These are phyloP conservation scores for Chiua virens DNA, from an alignment of 768 basidiomycete species.

Conservation along the genomic window DNA sequence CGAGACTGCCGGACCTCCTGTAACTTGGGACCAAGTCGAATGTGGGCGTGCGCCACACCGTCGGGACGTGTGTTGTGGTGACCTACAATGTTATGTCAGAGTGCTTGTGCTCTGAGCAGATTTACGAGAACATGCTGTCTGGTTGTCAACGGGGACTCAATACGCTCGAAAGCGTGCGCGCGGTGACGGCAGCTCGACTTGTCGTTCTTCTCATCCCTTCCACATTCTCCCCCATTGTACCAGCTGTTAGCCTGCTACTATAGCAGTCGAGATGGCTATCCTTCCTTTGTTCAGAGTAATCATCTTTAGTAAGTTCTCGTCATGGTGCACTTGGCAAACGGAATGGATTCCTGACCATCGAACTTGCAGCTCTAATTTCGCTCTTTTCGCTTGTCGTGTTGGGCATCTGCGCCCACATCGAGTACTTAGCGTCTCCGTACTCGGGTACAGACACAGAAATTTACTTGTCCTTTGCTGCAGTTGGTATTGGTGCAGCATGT, in stretches of 20 bases:
- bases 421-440: constrained; percentile 9
- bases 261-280: constrained; percentile 19
- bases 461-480: constrained; percentile 10
- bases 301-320: constrained; percentile 20
- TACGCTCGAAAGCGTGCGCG: no score
- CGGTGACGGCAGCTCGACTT: neutral
- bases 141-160: no score
- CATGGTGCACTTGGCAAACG: neutral
- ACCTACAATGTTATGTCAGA: no score
- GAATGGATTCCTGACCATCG: neutral
- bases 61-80: no score
- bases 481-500: constrained; percentile 14
- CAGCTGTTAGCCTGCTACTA: no score
- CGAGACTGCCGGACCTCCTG: no score
- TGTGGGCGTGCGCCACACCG: no score
- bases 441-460: neutral
- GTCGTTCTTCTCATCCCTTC: neutral
- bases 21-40: no score
- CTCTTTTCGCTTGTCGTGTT: constrained; percentile 19
- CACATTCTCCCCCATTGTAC: neutral
- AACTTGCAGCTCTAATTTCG: constrained; percentile 10
- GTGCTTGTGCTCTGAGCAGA: no score
- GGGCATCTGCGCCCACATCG: constrained; percentile 22
- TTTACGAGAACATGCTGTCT: no score
- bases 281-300: constrained; percentile 24